These are phyloP conservation scores for Stachybotrys elegans DNA, from an alignment of 2,329 filamentous ascomycete genomes.

Conservation along the genomic window DNA sequence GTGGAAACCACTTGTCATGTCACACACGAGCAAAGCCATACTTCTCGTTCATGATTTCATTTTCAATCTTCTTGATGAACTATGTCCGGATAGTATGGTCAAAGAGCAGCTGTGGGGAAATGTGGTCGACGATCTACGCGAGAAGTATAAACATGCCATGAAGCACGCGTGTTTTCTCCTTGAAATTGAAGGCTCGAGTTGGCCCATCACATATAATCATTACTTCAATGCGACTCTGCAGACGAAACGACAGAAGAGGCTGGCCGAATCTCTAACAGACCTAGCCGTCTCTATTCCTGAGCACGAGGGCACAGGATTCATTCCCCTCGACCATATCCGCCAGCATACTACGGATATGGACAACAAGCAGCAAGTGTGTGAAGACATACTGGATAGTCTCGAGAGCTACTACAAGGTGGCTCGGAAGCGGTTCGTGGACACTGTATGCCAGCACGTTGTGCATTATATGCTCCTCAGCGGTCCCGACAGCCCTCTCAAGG, in stretches of 20 bases:
- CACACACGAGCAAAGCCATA: constrained; percentile 48
- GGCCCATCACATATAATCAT: constrained; percentile 45
- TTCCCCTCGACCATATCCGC: not conserved
- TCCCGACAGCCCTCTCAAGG: constrained; percentile 41
- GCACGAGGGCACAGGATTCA: not conserved
- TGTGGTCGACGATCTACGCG: constrained; percentile 39
- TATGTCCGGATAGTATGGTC: constrained; percentile 40
- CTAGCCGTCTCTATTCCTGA: constrained; percentile 1
- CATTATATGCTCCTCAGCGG: constrained; percentile 48
- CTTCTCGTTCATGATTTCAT: constrained; percentile 49
- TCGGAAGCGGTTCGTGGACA: constrained; percentile 57
- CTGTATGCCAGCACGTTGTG: constrained; percentile 53
- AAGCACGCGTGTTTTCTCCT: constrained; percentile 47
- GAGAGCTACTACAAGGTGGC: constrained; percentile 58
- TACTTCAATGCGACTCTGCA: constrained; percentile 41
- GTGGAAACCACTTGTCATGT: constrained; percentile 43
- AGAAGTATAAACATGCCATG: constrained; percentile 41
- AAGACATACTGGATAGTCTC: constrained; percentile 55
- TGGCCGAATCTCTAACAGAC: not conserved
- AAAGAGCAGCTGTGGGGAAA: constrained; percentile 36
- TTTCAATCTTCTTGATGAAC: constrained; percentile 27
- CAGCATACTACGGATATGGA: not conserved
- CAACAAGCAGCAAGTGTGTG: not conserved
- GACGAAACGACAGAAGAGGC: constrained; percentile 12
- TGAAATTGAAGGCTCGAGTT: constrained; percentile 40